Evolutionary conservation across 164 flowering plant genomes (phyloP).

Genomic region (Magnolia kwangsiensis): DNA sequence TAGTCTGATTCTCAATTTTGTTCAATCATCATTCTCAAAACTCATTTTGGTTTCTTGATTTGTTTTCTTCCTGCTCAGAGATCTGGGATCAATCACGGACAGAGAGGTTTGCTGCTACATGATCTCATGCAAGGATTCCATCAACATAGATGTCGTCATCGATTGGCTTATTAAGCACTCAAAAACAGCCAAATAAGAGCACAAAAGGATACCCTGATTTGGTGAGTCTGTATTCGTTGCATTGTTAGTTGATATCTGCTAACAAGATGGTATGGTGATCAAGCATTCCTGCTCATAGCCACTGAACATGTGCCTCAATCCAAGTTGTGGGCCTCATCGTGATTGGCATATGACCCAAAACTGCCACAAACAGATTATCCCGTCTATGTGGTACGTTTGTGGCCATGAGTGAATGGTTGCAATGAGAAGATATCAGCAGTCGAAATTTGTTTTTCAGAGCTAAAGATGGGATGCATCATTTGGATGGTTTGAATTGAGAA

Average conservation of each 20-base stretch:
- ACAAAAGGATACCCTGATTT: neutral
- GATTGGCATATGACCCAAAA: no score
- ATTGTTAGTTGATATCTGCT: neutral
- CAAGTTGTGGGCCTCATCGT: no score
- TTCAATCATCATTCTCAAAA: neutral
- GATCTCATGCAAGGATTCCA: conserved; percentile 86
- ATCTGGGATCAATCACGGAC: conserved; percentile 52
- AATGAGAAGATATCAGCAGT: no score
- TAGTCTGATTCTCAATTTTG: neutral
- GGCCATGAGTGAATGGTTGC: no score
- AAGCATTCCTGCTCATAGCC: neutral
- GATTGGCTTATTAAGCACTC: conserved; percentile 94
- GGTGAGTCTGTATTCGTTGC: neutral
- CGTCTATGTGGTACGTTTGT: no score
- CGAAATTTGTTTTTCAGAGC: no score
- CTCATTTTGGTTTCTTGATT: neutral
- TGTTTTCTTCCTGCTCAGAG: conserved; percentile 31
- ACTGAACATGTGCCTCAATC: no score
- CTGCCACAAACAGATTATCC: no score
- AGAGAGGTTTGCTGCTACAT: conserved; percentile 88
- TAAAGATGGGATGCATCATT: no score
- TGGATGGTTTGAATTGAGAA: no score
- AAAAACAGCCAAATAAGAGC: conserved; percentile 48
- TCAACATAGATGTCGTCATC: conserved; percentile 70
- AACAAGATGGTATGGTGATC: neutral